These are phyloP conservation scores for Zygosaccharomyces bailii DNA, from an alignment of 805 yeast species.

Conservation along the genomic window DNA sequence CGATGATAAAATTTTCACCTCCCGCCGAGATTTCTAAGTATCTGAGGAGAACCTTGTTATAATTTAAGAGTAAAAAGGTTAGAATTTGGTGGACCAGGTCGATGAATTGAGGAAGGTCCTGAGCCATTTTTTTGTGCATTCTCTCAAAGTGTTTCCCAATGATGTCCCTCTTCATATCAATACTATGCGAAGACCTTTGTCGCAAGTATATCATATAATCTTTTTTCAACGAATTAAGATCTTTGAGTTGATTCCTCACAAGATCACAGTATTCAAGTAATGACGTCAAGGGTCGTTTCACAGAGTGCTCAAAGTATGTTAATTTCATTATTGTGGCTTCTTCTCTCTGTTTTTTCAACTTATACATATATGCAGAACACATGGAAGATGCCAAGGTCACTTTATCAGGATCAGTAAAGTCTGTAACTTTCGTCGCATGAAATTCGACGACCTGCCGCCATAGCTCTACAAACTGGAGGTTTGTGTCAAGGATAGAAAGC, in stretches of 20 bases:
- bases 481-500: conserved; percentile 20
- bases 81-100: conserved; percentile 13
- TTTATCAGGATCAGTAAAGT: neutral
- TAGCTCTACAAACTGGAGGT: conserved; percentile 18
- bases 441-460: conserved; percentile 36
- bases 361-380: conserved; percentile 30
- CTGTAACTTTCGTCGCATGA: conserved; percentile 17
- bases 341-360: conserved; percentile 29
- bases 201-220: conserved; percentile 34
- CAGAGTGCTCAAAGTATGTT: conserved; percentile 26
- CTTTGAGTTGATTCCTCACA: conserved; percentile 30
- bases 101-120: conserved; percentile 34
- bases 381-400: conserved; percentile 19
- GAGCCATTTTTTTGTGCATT: conserved; percentile 29
- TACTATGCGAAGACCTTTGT: conserved; percentile 21
- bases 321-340: conserved; percentile 28
- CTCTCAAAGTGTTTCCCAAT: conserved; percentile 30
- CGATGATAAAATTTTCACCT: conserved; percentile 25
- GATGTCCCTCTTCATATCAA: conserved; percentile 30
- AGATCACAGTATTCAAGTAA: conserved; percentile 26
- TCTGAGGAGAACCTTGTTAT: conserved; percentile 21
- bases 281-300: conserved; percentile 31
- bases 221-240: conserved; percentile 33
- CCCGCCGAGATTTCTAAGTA: conserved; percentile 38
- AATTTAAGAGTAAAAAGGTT: conserved; percentile 23